Evolutionary conservation across 2,329 filamentous ascomycete genomes (phyloP), one percentile per base, ranked within the genome.

Genomic region (Intubia oerlemansii): DNA sequence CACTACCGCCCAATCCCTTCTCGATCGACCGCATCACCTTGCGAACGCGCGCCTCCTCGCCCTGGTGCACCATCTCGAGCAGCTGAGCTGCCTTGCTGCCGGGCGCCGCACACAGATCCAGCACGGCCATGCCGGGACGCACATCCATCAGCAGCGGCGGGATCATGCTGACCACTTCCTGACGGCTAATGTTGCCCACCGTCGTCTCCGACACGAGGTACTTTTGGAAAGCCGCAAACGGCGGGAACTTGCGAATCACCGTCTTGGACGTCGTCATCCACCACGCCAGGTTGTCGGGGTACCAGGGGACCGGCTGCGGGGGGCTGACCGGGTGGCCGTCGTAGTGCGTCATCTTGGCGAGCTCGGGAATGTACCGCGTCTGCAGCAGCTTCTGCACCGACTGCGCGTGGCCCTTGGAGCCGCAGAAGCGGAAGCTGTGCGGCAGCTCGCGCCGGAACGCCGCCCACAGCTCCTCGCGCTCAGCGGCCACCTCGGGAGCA

Each of bases 161-260:
- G 37, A 98, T 95, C 88, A 98, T 98, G 57, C 81, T 92, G 44
- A 98, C 88, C 25, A 92, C 76, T 55, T 98, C 88, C 52, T 98
- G 88, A 43, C 88, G 71, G 52, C 79, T 92, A 44, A 98, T 95
- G 50, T 95, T 98, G 43, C 88, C 88, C 14, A 95, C 82, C 32
- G 78, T 82, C 4, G 88, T 93, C 60, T 98, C 88, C 29, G 85
- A 90, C 28, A 98, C 88, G 28, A 98, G 64, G 57, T 93, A 98
- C 49, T 90, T 91, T 50, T 98, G 88, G 54, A 98, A 95, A 17
- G 79, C 76, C 28, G 82, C 74, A 48, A 98, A 98, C 3, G 88
- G 88, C 20, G 80, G 71, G 50, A 91, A 92, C 47, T 84, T 84
- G 42, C 88, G 76, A 36, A 98, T 67, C 39, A 95, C 75, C 45